Evolutionary conservation across 495 filamentous ascomycete species (phyloP).

Genomic region (Aspergillus saccharolyticus): DNA sequence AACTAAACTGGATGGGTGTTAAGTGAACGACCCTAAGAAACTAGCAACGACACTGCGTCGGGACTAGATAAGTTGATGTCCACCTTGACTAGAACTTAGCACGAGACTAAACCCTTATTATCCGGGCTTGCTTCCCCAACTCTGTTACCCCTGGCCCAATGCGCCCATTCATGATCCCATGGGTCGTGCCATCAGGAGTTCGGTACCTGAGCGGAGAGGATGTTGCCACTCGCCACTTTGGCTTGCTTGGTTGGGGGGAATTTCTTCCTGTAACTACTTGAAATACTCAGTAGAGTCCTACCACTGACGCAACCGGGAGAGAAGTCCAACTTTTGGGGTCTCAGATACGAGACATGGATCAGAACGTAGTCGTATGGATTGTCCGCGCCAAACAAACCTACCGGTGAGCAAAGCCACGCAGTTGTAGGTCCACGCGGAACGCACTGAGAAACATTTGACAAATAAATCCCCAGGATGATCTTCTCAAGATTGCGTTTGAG

Average conservation of each 20-base stretch:
- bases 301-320: background rate
- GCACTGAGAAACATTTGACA: no score
- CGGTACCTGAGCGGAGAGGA: background rate
- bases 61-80: background rate
- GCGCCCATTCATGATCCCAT: constrained; percentile 3
- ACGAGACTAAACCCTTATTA: background rate
- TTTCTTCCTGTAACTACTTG: no score
- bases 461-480: background rate
- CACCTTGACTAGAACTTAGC: background rate
- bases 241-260: constrained; percentile 4
- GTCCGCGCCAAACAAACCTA: background rate
- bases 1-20: background rate
- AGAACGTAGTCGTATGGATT: background rate
- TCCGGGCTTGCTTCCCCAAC: constrained; percentile 8
- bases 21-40: background rate
- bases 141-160: constrained; percentile 16
- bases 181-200: background rate
- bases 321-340: background rate
- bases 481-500: background rate
- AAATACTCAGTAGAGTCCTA: background rate
- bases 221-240: background rate
- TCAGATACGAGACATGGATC: background rate
- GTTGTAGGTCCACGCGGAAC: no score
- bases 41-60: background rate
- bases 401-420: no score